Base-by-base conservation (phyloP, 768 basidiomycete genomes). In the Tremella mesenterica region DNA sequence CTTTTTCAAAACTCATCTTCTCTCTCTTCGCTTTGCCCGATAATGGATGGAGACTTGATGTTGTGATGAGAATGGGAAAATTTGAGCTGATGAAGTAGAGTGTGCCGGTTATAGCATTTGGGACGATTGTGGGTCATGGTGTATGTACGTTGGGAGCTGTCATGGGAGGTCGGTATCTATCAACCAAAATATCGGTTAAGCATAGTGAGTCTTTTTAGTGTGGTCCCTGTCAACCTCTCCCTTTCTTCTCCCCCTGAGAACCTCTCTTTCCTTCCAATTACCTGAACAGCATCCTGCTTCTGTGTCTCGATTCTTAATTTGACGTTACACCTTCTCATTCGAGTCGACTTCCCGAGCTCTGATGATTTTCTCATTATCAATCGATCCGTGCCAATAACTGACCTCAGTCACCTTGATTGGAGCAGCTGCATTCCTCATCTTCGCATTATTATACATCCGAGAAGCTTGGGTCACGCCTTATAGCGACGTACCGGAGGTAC, bases 111-210 rank as follows among this genome's bases (percentile, higher is more conserved):
- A 87, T 97, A 41, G 85, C 88, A 0, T 64, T 89, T 8, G 95
- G 95, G 1, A 97, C 95, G 0, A 80, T 95, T 31, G 65, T 89
- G 3, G 92, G 93, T 2, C 95, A 96, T 72, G 80, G 81, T 0
- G 79, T 81, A 53, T 97, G 92, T 74, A 95, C 91, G 0, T 80
- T 81, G 1, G 78, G 91, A 0, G 95, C 93, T 7, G 89, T 97
- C 44, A 77, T 95, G n/a, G 92, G 88, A 0, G 95, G 95, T 2
- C 81, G 88, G 16, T 95, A 85, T 68, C 76, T 96, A 27, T 90
- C 91, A 0, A 92, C 86, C 2, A 91, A 89, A 76, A 88, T 99
- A 58, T 91, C 88, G 16, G 87, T 95, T 44, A 96, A 93, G 73
- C 85, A 91, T 69, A 86, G 90, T 92, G 52, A 55, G 85, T 75